Evolutionary conservation across 495 filamentous ascomycete genomes (phyloP).

Genomic region (Tuber indicum): DNA sequence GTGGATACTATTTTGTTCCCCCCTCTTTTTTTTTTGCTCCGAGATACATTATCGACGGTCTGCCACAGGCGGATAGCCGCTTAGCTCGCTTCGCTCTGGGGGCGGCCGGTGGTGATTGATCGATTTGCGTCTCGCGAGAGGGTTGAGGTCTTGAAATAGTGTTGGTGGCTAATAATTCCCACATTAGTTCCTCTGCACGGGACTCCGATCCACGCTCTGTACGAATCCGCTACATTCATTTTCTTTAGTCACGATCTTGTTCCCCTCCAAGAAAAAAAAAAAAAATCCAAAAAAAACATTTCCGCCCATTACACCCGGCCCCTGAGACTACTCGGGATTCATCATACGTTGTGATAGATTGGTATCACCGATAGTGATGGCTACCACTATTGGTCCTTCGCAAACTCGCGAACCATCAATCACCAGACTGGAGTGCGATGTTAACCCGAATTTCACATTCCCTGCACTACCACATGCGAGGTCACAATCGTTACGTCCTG

Average conservation of each 20-base stretch:
- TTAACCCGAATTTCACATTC: constrained; percentile 40
- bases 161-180: constrained; percentile 32
- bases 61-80: constrained; percentile 8
- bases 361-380: constrained; percentile 35
- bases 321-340: constrained; percentile 6
- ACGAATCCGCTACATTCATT: constrained; percentile 34
- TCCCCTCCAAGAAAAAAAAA: background rate
- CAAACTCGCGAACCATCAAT: constrained; percentile 37
- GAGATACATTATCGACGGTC: constrained; percentile 16
- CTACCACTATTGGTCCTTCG: constrained; percentile 28
- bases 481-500: constrained; percentile 35
- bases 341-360: background rate
- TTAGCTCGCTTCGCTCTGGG: constrained; percentile 21
- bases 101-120: constrained; percentile 23
- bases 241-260: constrained; percentile 41
- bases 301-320: constrained; percentile 4
- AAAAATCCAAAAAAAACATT: background rate
- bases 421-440: constrained; percentile 37
- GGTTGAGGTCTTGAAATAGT: constrained; percentile 8
- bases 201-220: constrained; percentile 40
- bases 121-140: constrained; percentile 12
- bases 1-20: background rate
- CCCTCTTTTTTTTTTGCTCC: background rate
- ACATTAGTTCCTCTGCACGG: constrained; percentile 40
- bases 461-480: constrained; percentile 31